Evolutionary conservation across 768 basidiomycete genomes (phyloP).

Genomic region (Hypholoma fasciculare): DNA sequence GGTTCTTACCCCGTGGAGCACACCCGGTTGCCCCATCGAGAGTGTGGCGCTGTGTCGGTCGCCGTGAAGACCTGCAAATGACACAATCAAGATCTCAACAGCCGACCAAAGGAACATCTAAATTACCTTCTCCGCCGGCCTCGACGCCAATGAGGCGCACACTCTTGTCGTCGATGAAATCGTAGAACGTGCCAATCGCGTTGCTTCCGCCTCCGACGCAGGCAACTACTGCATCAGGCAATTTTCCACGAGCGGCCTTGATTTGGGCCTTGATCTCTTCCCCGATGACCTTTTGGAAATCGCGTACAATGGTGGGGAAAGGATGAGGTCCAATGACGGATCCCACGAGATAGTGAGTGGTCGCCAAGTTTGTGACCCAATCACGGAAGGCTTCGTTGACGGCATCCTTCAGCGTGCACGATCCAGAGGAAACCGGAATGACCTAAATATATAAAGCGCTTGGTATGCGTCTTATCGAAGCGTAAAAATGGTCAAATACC

Average conservation of each 20-base stretch:
- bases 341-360: slow-evolving; percentile 95
- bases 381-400: slow-evolving; percentile 98
- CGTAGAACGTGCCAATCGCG: slow-evolving; percentile 96
- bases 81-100: slow-evolving; percentile 1
- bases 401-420: slow-evolving; percentile 95
- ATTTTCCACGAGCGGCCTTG: slow-evolving; percentile 68
- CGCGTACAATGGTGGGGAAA: slow-evolving; percentile 98
- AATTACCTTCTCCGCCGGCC: slow-evolving; percentile 91
- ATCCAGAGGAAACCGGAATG: slow-evolving; percentile 90
- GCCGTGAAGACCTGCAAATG: slow-evolving; percentile 68
- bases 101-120: neutral
- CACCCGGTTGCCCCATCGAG: slow-evolving; percentile 87
- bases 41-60: slow-evolving; percentile 92
- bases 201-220: slow-evolving; percentile 99
- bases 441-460: slow-evolving; percentile 50
- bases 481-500: slow-evolving; percentile 34
- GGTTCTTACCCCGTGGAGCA: slow-evolving; percentile 94
- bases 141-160: slow-evolving; percentile 94
- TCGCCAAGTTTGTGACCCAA: slow-evolving; percentile 96
- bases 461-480: neutral
- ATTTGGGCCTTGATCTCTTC: slow-evolving; percentile 92
- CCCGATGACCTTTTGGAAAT: slow-evolving; percentile 96
- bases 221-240: slow-evolving; percentile 93
- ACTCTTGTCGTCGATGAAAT: slow-evolving; percentile 87
- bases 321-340: slow-evolving; percentile 98